Evolutionary conservation across 2,329 filamentous ascomycete species (phyloP), one percentile per base, ranked within the genome.

Genomic region (Apiospora rasikravindrae): DNA sequence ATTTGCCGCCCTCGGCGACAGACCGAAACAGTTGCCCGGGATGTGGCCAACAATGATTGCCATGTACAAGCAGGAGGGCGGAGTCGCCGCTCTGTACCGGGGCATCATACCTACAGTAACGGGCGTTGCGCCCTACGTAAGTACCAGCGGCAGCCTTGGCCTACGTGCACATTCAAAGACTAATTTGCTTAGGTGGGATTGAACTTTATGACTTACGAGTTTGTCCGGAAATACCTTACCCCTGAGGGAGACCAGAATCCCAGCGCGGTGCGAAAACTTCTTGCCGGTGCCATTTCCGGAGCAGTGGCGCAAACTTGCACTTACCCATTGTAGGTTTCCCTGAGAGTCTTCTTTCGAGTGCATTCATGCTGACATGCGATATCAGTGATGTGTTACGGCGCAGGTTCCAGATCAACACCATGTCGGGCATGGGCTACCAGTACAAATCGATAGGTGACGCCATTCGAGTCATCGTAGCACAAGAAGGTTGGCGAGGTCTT

Each of bases 121-220:
- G 53, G 96, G 96, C 69, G 96, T 99, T 45, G 96, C 96, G 53
- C 96, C 96, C 76, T 98, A 98, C 81, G 96, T 94, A 83, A 73
- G 85, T 79, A 73, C 51, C 11, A 47, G 14, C 10, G 2, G 7
- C 66, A 68, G 49, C 44, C 45, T 70, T 71, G 73, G 67, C 73
- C 71, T 42, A 14, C 47, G 47, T 49, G n/a, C 37, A 42, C 42
- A 67, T 22, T 64, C 24, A 24, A 26, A 69, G 22, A 33, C 57
- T 64, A n/a, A 64, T 40, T 70, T 24, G 40, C n/a, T 14, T 76
- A 95, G 92, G 93, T 99, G 74, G 96, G 96, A 51, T 87, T 99
- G 71, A 99, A 99, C 82, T 99, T 99, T 82, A 98, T 98, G 95
- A 94, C 94, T 7, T 99, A 99, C 83, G 96, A 99, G 82, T 92